These are phyloP conservation scores for Parsonsia alboflavescens DNA, from an alignment of 257 asterid species.

Conservation along the genomic window DNA sequence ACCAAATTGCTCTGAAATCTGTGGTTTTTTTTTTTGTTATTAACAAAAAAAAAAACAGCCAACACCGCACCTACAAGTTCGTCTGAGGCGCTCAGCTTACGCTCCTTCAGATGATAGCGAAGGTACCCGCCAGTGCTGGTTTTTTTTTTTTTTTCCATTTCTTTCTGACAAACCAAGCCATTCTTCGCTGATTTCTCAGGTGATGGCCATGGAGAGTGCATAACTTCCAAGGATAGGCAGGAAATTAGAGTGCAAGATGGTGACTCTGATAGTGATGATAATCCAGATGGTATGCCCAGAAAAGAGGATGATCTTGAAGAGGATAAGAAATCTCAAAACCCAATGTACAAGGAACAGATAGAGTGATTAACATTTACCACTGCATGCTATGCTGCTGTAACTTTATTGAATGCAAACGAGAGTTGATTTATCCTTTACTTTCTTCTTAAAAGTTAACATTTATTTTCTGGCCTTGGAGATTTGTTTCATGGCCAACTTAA, in stretches of 20 bases:
- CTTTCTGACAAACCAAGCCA: background rate
- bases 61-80: slow-evolving; percentile 63
- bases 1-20: background rate
- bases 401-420: background rate
- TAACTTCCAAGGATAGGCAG: slow-evolving; percentile 2
- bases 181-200: background rate
- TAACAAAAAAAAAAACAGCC: slow-evolving; percentile 35
- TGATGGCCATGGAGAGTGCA: background rate
- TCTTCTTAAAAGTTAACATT: background rate
- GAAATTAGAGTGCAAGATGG: background rate
- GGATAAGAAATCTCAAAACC: background rate
- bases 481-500: background rate
- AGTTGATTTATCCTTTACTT: background rate
- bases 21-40: background rate
- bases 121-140: slow-evolving; percentile 26
- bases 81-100: slow-evolving; percentile 52
- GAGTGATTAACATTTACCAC: background rate
- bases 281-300: background rate
- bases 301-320: background rate
- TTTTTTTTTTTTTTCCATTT: background rate
- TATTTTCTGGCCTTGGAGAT: too few species aligned
- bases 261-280: background rate
- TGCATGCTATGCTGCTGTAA: background rate
- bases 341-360: background rate
- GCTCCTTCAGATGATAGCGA: slow-evolving; percentile 38